A percentile compares a stretch with the other conserved stretches of the same genome.
These are phyloP conservation scores for Naumovozyma castellii DNA, from an alignment of 805 yeast genomes.

Conservation along the genomic window DNA sequence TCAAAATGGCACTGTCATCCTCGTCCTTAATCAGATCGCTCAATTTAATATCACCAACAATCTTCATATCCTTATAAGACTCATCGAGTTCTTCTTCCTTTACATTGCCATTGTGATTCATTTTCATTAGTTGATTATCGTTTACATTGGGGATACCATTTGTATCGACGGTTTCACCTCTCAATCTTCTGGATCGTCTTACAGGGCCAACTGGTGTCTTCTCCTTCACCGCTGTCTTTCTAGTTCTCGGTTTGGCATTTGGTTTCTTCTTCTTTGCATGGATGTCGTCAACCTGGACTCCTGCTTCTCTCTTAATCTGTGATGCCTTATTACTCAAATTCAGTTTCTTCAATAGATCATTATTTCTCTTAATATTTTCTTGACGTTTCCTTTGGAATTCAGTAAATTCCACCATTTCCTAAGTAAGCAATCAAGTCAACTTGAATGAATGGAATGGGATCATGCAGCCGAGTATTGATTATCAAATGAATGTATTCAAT, in stretches of 20 bases:
- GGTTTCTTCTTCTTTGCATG: slow-evolving; percentile 17
- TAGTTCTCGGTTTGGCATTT: slow-evolving; percentile 14
- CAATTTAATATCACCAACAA: slow-evolving; percentile 57
- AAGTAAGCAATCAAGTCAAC: too few relatives aligned
- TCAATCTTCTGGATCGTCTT: slow-evolving; percentile 69
- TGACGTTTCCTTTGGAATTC: slow-evolving; percentile 65
- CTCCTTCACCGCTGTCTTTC: slow-evolving; percentile 4
- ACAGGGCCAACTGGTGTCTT: slow-evolving; percentile 39
- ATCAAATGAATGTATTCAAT: too few relatives aligned
- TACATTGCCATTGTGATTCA: not conserved
- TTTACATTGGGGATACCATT: slow-evolving; percentile 23
- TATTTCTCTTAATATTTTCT: slow-evolving; percentile 76
- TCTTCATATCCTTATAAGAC: slow-evolving; percentile 44
- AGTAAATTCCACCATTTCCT: slow-evolving; percentile 31
- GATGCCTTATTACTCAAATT: slow-evolving; percentile 52
- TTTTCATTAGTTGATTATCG: slow-evolving; percentile 17
- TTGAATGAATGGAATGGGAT: too few relatives aligned
- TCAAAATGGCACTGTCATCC: slow-evolving; percentile 28
- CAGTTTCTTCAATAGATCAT: slow-evolving; percentile 59
- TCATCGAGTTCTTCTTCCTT: slow-evolving; percentile 31
- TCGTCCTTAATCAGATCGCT: slow-evolving; percentile 45
- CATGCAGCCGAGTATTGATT: too few relatives aligned
- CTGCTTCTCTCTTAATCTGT: slow-evolving; percentile 42
- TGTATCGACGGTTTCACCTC: slow-evolving; percentile 54
- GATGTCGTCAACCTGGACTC: slow-evolving; percentile 25